A percentile compares a stretch with the other conserved stretches of the same genome.
These are phyloP conservation scores for Boletus huronensis DNA, from an alignment of 768 basidiomycete genomes.

Conservation along the genomic window DNA sequence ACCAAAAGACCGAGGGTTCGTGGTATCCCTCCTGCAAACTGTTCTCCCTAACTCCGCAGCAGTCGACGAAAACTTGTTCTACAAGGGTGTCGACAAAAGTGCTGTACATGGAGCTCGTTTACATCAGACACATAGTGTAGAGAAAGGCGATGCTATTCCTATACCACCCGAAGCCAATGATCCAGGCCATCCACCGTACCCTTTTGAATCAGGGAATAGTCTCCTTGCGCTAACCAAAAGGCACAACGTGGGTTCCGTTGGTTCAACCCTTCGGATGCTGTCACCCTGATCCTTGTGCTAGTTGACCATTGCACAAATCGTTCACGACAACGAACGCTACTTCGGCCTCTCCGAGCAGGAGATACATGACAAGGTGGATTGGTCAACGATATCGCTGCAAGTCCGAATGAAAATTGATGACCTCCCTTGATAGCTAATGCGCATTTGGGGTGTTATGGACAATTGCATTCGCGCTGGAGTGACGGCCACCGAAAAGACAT, in stretches of 20 bases:
- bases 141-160: constrained; percentile 21
- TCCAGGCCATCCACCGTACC: constrained; percentile 70
- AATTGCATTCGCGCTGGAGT: constrained; percentile 86
- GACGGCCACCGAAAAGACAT: constrained; percentile 67
- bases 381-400: not conserved
- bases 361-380: constrained; percentile 63
- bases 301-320: constrained; percentile 93
- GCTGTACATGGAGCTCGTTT: constrained; percentile 77
- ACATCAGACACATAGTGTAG: constrained; percentile 55
- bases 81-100: constrained; percentile 85
- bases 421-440: constrained; percentile 44
- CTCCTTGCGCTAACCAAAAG: constrained; percentile 72
- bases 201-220: constrained; percentile 74
- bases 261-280: not conserved
- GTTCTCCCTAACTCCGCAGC: constrained; percentile 2
- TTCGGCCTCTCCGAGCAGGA: constrained; percentile 76
- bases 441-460: constrained; percentile 92
- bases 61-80: constrained; percentile 94
- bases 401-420: not conserved
- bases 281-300: constrained; percentile 30
- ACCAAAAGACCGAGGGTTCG: constrained; percentile 85
- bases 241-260: constrained; percentile 64
- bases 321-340: constrained; percentile 85
- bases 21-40: not conserved
- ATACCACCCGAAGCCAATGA: constrained; percentile 18